These are phyloP conservation scores for Trichosanthes truncata DNA, from an alignment of 306 rosid species.

Conservation along the genomic window DNA sequence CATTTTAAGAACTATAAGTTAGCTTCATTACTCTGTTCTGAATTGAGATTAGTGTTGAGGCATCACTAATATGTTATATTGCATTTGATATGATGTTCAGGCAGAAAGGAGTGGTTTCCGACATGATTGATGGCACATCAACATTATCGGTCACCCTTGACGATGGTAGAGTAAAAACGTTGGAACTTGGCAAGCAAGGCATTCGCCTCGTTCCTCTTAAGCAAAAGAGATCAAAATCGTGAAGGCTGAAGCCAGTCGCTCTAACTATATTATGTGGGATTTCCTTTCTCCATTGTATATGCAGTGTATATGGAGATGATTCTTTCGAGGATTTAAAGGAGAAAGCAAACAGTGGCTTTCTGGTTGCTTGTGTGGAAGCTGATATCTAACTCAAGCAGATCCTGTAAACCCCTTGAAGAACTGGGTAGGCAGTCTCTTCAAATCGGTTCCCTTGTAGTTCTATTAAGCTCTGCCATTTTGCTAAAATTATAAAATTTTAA, in stretches of 20 bases:
- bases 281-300: slow-evolving; percentile 4
- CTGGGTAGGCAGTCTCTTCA: not conserved
- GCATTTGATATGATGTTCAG: slow-evolving; percentile 28
- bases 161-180: slow-evolving; percentile 48
- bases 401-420: not conserved
- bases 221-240: slow-evolving; percentile 64
- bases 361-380: slow-evolving; percentile 8
- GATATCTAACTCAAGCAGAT: not conserved
- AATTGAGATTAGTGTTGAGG: not conserved
- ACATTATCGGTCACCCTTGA: slow-evolving; percentile 61
- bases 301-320: slow-evolving; percentile 7
- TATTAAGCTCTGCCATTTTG: slow-evolving; percentile 5
- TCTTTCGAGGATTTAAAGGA: not conserved
- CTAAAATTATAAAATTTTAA: not conserved
- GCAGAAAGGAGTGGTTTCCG: slow-evolving; percentile 78
- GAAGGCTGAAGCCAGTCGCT: slow-evolving; percentile 17
- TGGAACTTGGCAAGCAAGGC: slow-evolving; percentile 86
- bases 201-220: slow-evolving; percentile 71
- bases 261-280: not conserved
- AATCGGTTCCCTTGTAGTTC: not conserved
- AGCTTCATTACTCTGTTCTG: not conserved
- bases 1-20: not conserved
- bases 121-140: slow-evolving; percentile 55
- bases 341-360: not conserved
- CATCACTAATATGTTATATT: not conserved